Percentiles rank a stretch among this genome's conserved stretches.
phyloP scores from a whole-genome alignment of 345 rosid genomes.

The Eucalyptus sp. region DNA sequence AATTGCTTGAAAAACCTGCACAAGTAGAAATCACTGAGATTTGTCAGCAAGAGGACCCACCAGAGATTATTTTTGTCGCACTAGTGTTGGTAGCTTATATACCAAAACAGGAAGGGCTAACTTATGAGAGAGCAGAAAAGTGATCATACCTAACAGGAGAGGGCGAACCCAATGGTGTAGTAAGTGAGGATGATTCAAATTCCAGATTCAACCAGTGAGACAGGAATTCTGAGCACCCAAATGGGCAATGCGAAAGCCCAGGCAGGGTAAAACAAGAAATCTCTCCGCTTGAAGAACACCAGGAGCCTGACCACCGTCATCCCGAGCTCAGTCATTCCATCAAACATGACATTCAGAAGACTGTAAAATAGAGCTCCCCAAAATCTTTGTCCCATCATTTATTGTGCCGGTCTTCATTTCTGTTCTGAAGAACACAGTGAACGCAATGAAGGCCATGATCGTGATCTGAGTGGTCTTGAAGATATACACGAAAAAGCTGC shows the following conservation, averaged over 20 bases:
- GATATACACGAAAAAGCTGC: constrained; percentile 5
- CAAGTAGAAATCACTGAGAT: neutral
- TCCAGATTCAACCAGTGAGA: constrained; percentile 34
- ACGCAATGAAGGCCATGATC: constrained; percentile 5
- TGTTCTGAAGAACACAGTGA: constrained; percentile 25
- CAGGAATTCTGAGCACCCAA: constrained; percentile 33
- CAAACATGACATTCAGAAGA: constrained; percentile 23
- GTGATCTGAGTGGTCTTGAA: constrained; percentile 14
- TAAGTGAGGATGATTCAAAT: constrained; percentile 30
- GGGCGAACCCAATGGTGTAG: constrained; percentile 40
- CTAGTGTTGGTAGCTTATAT: neutral
- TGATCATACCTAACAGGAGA: constrained; percentile 16
- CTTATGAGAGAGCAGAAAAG: neutral
- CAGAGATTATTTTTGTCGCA: neutral
- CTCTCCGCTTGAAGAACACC: constrained; percentile 61
- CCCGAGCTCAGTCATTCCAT: constrained; percentile 33
- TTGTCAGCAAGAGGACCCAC: neutral
- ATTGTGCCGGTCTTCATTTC: constrained; percentile 3
- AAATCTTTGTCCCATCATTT: constrained; percentile 15
- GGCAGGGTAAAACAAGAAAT: constrained; percentile 38
- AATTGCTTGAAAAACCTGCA: constrained; percentile 41
- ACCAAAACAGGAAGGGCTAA: neutral
- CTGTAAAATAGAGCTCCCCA: constrained; percentile 36
- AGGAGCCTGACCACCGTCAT: constrained; percentile 55
- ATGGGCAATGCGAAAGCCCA: constrained; percentile 48